These are phyloP conservation scores for Inonotus obliquus DNA, from an alignment of 1,284 basidiomycete genomes.

Conservation along the genomic window DNA sequence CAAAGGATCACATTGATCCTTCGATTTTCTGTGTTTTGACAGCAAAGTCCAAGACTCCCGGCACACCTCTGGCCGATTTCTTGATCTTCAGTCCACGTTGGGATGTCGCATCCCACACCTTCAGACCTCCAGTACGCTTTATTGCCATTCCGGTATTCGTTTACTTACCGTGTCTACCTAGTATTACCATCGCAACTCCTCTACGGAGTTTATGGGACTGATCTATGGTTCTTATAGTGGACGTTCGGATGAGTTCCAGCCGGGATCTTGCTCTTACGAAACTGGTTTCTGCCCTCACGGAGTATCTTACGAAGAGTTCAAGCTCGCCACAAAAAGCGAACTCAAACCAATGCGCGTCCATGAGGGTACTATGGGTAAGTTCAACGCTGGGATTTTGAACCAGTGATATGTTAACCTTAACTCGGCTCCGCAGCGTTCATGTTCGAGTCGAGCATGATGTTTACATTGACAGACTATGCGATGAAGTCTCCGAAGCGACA, in stretches of 20 bases:
- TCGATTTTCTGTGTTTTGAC: constrained; percentile 64
- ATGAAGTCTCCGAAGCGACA: constrained; percentile 54
- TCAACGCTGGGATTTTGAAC: constrained; percentile 12
- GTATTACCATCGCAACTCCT: constrained; percentile 64
- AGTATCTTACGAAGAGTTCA: constrained; percentile 54
- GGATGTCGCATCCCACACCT: constrained; percentile 52
- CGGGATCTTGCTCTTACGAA: constrained; percentile 57
- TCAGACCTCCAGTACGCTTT: constrained; percentile 35
- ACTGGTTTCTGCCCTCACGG: constrained; percentile 60
- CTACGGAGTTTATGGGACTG: constrained; percentile 59
- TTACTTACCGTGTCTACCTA: constrained; percentile 19
- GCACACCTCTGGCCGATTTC: constrained; percentile 56
- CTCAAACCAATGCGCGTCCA: constrained; percentile 46
- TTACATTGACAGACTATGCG: constrained; percentile 59
- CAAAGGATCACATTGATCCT: constrained; percentile 61
- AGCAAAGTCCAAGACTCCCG: constrained; percentile 53
- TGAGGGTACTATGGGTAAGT: constrained; percentile 48
- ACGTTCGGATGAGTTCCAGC: constrained; percentile 54
- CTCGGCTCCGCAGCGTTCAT: constrained; percentile 43
- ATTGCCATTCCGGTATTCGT: constrained; percentile 15
- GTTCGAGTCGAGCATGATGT: constrained; percentile 60
- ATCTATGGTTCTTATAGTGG: constrained; percentile 57
- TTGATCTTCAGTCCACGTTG: constrained; percentile 59
- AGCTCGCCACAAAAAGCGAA: constrained; percentile 46
- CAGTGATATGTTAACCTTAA: neutral